These are phyloP conservation scores for Ustilago cynodontis DNA, from an alignment of 1,284 basidiomycete genomes.

Conservation along the genomic window DNA sequence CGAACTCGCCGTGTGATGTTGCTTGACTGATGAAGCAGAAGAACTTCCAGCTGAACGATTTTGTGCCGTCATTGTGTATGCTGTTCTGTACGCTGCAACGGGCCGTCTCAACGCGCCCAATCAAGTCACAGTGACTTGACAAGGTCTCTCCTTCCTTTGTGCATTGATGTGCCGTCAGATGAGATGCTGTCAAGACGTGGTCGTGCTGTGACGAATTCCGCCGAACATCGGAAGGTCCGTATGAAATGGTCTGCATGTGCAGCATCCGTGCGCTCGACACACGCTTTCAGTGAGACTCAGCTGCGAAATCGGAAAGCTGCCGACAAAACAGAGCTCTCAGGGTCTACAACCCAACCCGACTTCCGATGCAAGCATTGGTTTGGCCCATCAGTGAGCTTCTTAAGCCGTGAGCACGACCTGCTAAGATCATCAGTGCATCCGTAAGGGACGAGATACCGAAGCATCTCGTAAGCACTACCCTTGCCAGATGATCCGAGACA, in stretches of 20 bases:
- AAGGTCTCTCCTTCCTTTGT: not conserved
- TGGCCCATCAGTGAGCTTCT: not conserved
- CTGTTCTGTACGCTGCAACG: too few relatives aligned
- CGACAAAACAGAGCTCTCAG: slow-evolving; percentile 6
- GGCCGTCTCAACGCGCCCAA: too few relatives aligned
- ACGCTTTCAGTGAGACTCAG: not conserved
- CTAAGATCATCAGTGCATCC: too few relatives aligned
- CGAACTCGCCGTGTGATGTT: not conserved
- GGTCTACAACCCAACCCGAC: slow-evolving; percentile 3
- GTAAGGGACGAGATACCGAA: too few relatives aligned
- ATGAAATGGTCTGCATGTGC: not conserved
- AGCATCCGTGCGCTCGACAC: slow-evolving; percentile 6
- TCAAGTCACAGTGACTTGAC: not conserved
- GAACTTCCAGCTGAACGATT: not conserved
- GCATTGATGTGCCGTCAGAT: not conserved
- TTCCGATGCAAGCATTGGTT: not conserved
- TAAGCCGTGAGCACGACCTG: too few relatives aligned
- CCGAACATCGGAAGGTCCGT: not conserved
- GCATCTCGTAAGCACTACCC: too few relatives aligned
- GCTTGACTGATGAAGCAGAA: not conserved
- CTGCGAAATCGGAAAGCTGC: not conserved
- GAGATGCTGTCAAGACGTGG: not conserved
- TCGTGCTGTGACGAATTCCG: not conserved
- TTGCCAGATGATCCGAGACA: too few relatives aligned
- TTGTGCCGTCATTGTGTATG: not conserved